These are phyloP conservation scores for Saturnispora sanitii DNA, from an alignment of 805 yeast species.

Conservation along the genomic window DNA sequence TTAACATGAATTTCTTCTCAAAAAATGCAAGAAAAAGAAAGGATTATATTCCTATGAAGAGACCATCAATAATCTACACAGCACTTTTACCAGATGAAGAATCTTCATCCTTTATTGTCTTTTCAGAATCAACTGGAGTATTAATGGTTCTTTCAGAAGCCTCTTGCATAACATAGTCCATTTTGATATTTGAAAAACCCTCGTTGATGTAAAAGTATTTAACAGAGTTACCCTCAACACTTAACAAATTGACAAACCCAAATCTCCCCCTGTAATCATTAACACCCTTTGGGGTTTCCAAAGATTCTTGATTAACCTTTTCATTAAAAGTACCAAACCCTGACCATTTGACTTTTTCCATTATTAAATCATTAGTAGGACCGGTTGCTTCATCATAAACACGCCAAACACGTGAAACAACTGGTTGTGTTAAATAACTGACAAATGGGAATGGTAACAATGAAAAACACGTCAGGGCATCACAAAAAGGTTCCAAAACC, in stretches of 20 bases:
- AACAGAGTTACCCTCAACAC: slow-evolving; percentile 28
- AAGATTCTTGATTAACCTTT: slow-evolving; percentile 40
- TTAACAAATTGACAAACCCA: slow-evolving; percentile 44
- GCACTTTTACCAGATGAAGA: too few relatives aligned
- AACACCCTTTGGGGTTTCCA: slow-evolving; percentile 29
- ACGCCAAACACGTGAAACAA: slow-evolving; percentile 63
- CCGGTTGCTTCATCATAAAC: slow-evolving; percentile 59
- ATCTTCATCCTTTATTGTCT: too few relatives aligned
- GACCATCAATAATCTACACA: too few relatives aligned
- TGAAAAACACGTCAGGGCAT: slow-evolving; percentile 32
- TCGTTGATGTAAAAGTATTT: slow-evolving; percentile 52
- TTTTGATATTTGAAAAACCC: slow-evolving; percentile 68
- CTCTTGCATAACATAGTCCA: slow-evolving; percentile 37
- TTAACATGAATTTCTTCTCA: too few relatives aligned
- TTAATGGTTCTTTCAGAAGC: background rate
- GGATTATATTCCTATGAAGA: too few relatives aligned
- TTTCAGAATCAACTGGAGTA: too few relatives aligned
- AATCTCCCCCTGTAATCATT: slow-evolving; percentile 27
- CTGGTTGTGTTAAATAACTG: slow-evolving; percentile 47
- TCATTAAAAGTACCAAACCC: slow-evolving; percentile 61
- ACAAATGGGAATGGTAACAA: slow-evolving; percentile 50
- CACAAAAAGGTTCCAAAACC: slow-evolving; percentile 40
- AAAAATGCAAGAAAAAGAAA: too few relatives aligned
- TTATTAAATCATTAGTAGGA: slow-evolving; percentile 50
- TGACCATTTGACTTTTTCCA: slow-evolving; percentile 57